Conservation (phyloP, 129 eudicot species). For the Oenanthe sinensis region DNA sequence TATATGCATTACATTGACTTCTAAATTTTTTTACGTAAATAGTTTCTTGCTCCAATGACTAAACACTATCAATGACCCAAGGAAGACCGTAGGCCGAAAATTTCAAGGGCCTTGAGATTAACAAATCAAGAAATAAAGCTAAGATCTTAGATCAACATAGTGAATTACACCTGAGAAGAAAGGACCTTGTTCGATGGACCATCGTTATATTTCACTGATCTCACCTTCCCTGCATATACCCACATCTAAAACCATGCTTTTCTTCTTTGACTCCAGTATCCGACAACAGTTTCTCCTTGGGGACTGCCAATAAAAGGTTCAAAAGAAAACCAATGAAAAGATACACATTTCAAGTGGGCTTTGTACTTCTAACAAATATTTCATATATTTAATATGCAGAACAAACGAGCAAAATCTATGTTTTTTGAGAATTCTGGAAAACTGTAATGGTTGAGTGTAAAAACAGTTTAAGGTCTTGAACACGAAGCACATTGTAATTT, state of each 20-base stretch:
- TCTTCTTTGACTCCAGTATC: slow-evolving; percentile 42
- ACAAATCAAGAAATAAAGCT: slow-evolving; percentile 11
- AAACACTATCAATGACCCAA: background rate
- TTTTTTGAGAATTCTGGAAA: background rate
- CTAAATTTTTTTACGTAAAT: background rate
- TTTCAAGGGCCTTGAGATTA: background rate
- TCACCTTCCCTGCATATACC: slow-evolving; percentile 66
- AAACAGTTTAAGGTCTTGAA: background rate
- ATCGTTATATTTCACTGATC: slow-evolving; percentile 26
- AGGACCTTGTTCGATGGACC: background rate
- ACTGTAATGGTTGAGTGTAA: background rate
- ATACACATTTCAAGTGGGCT: background rate
- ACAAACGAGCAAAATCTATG: background rate
- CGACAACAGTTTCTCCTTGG: slow-evolving; percentile 88
- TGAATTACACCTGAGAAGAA: background rate
- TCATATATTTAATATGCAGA: background rate
- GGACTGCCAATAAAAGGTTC: slow-evolving; percentile 35
- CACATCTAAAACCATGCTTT: slow-evolving; percentile 60
- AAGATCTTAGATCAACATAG: background rate
- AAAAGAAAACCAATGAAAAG: background rate
- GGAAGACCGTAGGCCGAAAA: background rate
- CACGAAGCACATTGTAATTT: background rate
- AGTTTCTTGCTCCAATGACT: background rate
- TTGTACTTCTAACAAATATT: too few relatives aligned
- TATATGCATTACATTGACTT: background rate